Conservation (phyloP, 1,284 basidiomycete species). For the Rhodotorula sp. region DNA sequence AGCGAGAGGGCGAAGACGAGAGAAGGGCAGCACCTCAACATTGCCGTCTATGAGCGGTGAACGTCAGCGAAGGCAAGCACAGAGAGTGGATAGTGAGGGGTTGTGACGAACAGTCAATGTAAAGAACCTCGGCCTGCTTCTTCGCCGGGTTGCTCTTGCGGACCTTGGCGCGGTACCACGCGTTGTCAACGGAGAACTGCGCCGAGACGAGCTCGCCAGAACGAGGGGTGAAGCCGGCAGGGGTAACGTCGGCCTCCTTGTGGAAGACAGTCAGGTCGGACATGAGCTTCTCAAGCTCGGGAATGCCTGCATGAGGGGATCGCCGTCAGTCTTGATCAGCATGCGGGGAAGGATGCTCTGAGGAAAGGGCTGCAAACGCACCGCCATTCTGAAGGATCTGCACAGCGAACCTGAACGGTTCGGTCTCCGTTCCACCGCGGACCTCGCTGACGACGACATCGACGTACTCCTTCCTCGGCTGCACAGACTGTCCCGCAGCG, state of each 20-base stretch:
- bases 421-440: constrained; percentile 61
- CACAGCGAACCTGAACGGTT: constrained; percentile 81
- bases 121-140: constrained; percentile 69
- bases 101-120: constrained; percentile 40
- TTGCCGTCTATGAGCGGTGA: constrained; percentile 42
- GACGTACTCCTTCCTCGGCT: constrained; percentile 68
- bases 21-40: constrained; percentile 42
- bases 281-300: constrained; percentile 89
- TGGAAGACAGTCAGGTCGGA: constrained; percentile 84
- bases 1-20: constrained; percentile 45
- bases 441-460: constrained; percentile 91
- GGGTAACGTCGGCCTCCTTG: constrained; percentile 58
- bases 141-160: constrained; percentile 75
- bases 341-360: background rate
- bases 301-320: constrained; percentile 54
- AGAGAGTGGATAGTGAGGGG: background rate
- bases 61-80: background rate
- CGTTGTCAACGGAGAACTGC: constrained; percentile 75
- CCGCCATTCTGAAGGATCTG: constrained; percentile 66
- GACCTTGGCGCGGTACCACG: constrained; percentile 92
- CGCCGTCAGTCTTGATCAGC: background rate
- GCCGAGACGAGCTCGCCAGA: constrained; percentile 78
- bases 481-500: constrained; percentile 25
- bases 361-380: background rate
- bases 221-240: constrained; percentile 60